These are phyloP conservation scores for Ramaria sp. DNA, from an alignment of 768 basidiomycete species.

Conservation along the genomic window DNA sequence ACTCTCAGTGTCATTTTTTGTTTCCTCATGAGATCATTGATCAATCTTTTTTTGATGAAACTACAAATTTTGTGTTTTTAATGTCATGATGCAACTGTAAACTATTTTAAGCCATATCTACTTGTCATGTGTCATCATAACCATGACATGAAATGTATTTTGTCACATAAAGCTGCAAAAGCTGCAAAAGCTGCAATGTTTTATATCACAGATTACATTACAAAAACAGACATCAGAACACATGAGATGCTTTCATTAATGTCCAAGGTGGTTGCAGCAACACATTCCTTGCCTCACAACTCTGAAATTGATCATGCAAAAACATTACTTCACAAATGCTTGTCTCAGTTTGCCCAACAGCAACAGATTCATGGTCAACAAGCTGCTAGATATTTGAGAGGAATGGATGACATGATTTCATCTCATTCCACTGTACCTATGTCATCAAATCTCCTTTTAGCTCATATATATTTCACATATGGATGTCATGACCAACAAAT, in stretches of 20 bases:
- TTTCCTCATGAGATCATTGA: slow-evolving; percentile 25
- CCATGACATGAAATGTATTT: slow-evolving; percentile 26
- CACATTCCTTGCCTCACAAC: too few relatives aligned
- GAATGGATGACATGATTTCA: neutral
- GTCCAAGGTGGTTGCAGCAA: slow-evolving; percentile 4
- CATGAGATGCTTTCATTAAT: slow-evolving; percentile 12
- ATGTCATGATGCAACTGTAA: slow-evolving; percentile 21
- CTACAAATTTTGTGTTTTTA: slow-evolving; percentile 22
- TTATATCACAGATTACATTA: slow-evolving; percentile 30
- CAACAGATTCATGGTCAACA: slow-evolving; percentile 13
- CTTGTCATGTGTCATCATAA: slow-evolving; percentile 25
- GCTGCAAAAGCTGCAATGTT: slow-evolving; percentile 23
- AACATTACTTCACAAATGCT: too few relatives aligned
- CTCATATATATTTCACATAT: neutral
- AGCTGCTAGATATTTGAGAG: slow-evolving; percentile 5
- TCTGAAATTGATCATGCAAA: neutral
- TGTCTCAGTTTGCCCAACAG: neutral
- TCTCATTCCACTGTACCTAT: neutral
- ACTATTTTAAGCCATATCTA: slow-evolving; percentile 24
- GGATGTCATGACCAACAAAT: too few relatives aligned
- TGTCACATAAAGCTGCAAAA: slow-evolving; percentile 22
- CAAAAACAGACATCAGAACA: slow-evolving; percentile 17
- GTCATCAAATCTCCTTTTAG: neutral
- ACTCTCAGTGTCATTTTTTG: slow-evolving; percentile 22
- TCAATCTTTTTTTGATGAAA: slow-evolving; percentile 19